Evolutionary conservation across 2,329 filamentous ascomycete genomes (phyloP), one percentile per base, ranked within the genome.

Genomic region (Fusarium pseudograminearum): DNA sequence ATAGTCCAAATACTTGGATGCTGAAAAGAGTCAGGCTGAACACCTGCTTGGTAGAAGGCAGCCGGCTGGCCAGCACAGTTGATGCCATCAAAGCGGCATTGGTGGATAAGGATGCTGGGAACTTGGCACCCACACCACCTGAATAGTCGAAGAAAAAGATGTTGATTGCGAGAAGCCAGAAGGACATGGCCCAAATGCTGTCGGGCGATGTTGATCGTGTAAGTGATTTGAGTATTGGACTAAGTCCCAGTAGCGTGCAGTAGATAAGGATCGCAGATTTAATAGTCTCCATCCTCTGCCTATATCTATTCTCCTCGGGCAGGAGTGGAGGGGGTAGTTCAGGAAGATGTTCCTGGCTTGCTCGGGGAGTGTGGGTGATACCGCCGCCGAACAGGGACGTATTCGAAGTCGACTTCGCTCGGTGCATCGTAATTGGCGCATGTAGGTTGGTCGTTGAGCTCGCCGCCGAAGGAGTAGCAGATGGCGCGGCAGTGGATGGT

Each of bases 121-220:
- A 91, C 72, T 90, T 91, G 62, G 79, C 81, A 26, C 83, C 84
- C 24, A 88, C 80, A 34, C 88, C 87, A 41, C 92, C 91, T 14
- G 93, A 93, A 79, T 99, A 99, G 84, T 99, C 96, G 77, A 98
- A 98, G 78, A 97, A 98, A 80, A 97, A 97, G 66, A 98, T 93
- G 79, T 99, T 99, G 81, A 98, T 95, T 74, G 92, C 88, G 67
- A 99, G 88, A 45, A 99, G 86, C 90, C 94, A 96, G 76, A 93
- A 94, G 52, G 93, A 96, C 84, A 99, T 92, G 61, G 96, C 93
- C 96, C 96, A 99, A 78, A 99, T 99, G 44, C 92, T 96, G 84
- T 99, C 96, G 58, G 89, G 92, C 10, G 93, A 95, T 7, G 95
- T 98, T 7, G 94, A 98, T 52, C 88, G 88, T 1, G 96, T 99